Base-by-base conservation (phyloP, 441 rosid genomes). In the Biscutella auriculata region DNA sequence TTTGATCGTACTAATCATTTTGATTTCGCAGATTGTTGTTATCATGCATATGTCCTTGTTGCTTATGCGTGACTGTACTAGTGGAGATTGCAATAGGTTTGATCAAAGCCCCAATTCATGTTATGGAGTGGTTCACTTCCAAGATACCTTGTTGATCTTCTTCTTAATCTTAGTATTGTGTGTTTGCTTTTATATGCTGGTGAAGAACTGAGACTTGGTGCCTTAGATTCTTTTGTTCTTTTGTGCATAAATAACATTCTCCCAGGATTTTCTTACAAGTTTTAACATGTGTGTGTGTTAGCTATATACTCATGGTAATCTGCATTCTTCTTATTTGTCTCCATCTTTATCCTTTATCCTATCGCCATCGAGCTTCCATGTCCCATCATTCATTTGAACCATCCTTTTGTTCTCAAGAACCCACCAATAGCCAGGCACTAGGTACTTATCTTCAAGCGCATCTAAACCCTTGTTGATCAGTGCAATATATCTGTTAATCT, bases 41-140 rank as follows among this genome's bases (percentile, higher is more conserved):
- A 67, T 70, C 77, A 21, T 81, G 85, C 47, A 69, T 84, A 57
- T 84, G 85, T 55, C 91, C 91, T 0, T 81, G 91, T 46, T 79
- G 85, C 79, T 69, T 84, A 30, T 84, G 91, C 61, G 80, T 79
- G 63, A 84, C 87, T 5, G 33, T 84, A 10, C 13, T 78, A 8
- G 82, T 79, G 41, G 91, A 84, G 77, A 65, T 84, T n/a, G 87
- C 87, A 0, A 64, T 81, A 36, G 60, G 74, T 1, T 60, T 84
- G 73, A 79, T 84, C 57, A 84, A 71, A 68, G 85, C 87, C 6
- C 91, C 91, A 1, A 39, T 81, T 71, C 68, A 25, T 61, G 77
- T 84, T 36, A 73, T 84, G 78, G 67, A 79, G 65, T 84, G 91
- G 87, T 84, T 84, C 79, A 81, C 79, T 29, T 74, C 84, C 41